A percentile compares a stretch with the other conserved stretches of the same genome.
These are phyloP conservation scores for Pseudopediastrum boryanum DNA, from an alignment of 139 green algal genomes.

Conservation along the genomic window DNA sequence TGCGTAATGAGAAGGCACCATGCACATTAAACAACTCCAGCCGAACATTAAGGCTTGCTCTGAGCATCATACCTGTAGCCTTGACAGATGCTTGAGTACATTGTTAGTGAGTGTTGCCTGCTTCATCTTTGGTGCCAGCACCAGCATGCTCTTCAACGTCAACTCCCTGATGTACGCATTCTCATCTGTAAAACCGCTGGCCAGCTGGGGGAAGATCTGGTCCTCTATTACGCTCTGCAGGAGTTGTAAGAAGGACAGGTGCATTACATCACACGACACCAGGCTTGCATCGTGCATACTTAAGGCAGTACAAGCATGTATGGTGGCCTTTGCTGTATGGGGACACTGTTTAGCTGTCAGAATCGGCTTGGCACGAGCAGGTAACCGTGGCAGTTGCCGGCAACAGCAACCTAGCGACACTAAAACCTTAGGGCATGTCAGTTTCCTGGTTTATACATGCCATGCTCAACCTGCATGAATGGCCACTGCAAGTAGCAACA, in stretches of 20 bases:
- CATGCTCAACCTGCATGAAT: no score
- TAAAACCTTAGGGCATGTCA: no score
- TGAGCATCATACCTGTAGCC: constrained; percentile 81
- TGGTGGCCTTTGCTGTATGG: neutral
- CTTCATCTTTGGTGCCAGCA: constrained; percentile 90
- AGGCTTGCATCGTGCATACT: no score
- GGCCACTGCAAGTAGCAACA: no score
- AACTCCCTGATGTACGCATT: constrained; percentile 96
- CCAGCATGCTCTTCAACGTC: constrained; percentile 92
- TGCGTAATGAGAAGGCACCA: neutral
- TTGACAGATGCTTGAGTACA: constrained; percentile 95
- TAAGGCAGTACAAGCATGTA: no score
- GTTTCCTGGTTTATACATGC: no score
- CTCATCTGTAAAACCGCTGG: constrained; percentile 85
- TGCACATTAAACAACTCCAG: neutral
- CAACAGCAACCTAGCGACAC: no score
- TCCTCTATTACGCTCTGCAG: constrained; percentile 73
- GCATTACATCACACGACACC: no score
- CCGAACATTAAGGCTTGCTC: neutral
- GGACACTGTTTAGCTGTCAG: neutral
- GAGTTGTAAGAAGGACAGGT: neutral
- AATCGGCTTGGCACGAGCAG: no score
- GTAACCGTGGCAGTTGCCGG: no score
- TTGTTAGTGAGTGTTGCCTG: constrained; percentile 84
- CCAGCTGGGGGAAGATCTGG: constrained; percentile 84